These are phyloP conservation scores for Filobasidium wieringae DNA, from an alignment of 768 basidiomycete species.

Conservation along the genomic window DNA sequence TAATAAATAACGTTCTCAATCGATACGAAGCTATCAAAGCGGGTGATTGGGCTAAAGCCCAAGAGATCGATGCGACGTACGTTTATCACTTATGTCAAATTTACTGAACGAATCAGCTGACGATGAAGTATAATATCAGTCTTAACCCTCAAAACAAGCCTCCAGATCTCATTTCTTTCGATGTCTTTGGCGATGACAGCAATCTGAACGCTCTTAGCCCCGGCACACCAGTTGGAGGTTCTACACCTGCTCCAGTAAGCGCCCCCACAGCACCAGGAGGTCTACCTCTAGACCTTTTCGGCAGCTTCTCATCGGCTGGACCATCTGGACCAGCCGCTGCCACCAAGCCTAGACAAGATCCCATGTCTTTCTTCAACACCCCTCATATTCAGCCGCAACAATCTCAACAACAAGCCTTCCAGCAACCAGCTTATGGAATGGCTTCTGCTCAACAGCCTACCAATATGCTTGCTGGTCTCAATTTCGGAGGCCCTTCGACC, in stretches of 20 bases:
- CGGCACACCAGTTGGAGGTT: conserved; percentile 7
- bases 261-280: conserved; percentile 26
- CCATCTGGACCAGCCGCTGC: conserved; percentile 4
- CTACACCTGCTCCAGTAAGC: conserved; percentile 2
- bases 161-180: conserved; percentile 38
- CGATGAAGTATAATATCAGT: conserved; percentile 9
- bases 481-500: conserved; percentile 5
- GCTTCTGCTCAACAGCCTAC: conserved; percentile 2
- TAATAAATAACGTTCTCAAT: conserved; percentile 81
- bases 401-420: not conserved
- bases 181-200: conserved; percentile 39
- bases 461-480: conserved; percentile 10
- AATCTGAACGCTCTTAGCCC: conserved; percentile 24
- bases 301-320: conserved; percentile 17
- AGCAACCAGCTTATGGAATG: conserved; percentile 7
- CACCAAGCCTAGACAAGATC: conserved; percentile 22
- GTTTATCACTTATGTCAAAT: too few species aligned
- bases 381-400: conserved; percentile 8
- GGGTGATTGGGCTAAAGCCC: conserved; percentile 59
- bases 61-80: conserved; percentile 40
- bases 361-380: conserved; percentile 36
- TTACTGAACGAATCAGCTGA: too few species aligned
- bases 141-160: conserved; percentile 36
- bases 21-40: conserved; percentile 88
- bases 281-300: conserved; percentile 36